Conservation (phyloP, 352 stramenopile genomes). For the Aphanomyces euteiches region DNA sequence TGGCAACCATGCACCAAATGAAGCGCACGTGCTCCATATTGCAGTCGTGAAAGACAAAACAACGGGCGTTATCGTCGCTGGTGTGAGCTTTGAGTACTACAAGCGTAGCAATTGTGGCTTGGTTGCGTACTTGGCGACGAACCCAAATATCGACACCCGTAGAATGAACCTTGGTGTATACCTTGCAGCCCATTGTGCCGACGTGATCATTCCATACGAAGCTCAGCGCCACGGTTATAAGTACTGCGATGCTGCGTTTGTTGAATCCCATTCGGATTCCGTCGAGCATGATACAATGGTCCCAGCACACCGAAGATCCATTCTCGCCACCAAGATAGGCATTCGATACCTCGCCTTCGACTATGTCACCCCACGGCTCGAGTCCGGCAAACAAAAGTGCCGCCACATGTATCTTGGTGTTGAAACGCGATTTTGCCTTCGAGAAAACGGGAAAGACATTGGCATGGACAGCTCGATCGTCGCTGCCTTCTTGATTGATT, state of each 20-base stretch:
- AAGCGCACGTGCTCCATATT: constrained; percentile 4
- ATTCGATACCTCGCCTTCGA: constrained; percentile 5
- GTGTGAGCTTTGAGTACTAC: constrained; percentile 22
- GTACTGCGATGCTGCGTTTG: neutral
- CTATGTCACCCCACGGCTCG: constrained; percentile 10
- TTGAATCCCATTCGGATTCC: constrained; percentile 22
- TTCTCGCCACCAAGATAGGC: constrained; percentile 9
- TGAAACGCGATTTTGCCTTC: neutral
- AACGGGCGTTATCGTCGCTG: neutral
- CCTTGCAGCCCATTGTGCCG: neutral
- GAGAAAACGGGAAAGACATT: neutral
- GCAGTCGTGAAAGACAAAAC: neutral
- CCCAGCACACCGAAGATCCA: neutral
- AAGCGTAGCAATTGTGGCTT: constrained; percentile 7
- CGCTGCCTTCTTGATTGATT: constrained; percentile 12
- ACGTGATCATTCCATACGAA: neutral
- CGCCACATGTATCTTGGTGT: constrained; percentile 14
- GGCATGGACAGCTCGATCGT: neutral
- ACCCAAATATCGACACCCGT: neutral
- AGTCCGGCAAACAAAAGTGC: neutral
- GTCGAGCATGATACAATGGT: constrained; percentile 19
- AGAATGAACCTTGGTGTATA: neutral
- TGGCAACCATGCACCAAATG: constrained; percentile 1
- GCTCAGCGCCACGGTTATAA: neutral
- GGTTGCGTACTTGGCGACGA: constrained; percentile 18